Percentiles rank a stretch among this genome's conserved stretches.
phyloP scores from a whole-genome alignment of 2,329 filamentous ascomycete genomes.

The Westerdykella aurantiaca region DNA sequence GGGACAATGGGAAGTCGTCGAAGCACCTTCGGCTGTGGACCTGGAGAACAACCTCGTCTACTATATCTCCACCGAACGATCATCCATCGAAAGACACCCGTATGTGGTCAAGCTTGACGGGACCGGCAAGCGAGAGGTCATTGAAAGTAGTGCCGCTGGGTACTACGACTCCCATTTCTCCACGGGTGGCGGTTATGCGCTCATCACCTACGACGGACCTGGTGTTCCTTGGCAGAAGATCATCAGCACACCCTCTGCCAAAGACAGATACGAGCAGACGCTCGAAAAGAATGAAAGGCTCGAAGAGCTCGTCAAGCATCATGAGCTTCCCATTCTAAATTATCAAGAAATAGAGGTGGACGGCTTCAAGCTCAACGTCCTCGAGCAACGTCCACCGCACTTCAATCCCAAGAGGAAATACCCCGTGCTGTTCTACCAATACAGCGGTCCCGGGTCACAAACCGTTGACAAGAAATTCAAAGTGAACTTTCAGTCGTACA shows the following conservation, averaged over 20 bases:
- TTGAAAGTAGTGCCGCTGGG: constrained; percentile 64
- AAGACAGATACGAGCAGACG: constrained; percentile 57
- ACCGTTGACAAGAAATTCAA: constrained; percentile 72
- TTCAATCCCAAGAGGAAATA: constrained; percentile 81
- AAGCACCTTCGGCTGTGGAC: constrained; percentile 79
- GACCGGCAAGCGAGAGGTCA: constrained; percentile 64
- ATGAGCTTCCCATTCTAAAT: constrained; percentile 75
- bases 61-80: constrained; percentile 80
- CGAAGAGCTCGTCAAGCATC: constrained; percentile 61
- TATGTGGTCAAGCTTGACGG: constrained; percentile 87
- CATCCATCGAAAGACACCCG: constrained; percentile 82
- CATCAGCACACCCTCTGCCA: constrained; percentile 70
- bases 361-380: constrained; percentile 62
- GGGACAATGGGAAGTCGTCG: constrained; percentile 86
- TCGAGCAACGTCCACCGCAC: constrained; percentile 85
- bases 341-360: constrained; percentile 84
- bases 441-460: constrained; percentile 92
- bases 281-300: constrained; percentile 75
- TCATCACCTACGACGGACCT: constrained; percentile 81
- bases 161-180: constrained; percentile 86
- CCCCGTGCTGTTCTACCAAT: constrained; percentile 90
- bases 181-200: constrained; percentile 68
- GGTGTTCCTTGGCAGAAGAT: constrained; percentile 87
- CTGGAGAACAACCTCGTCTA: constrained; percentile 83
- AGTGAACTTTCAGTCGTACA: constrained; percentile 85